Evolutionary conservation across 768 basidiomycete genomes (phyloP), one percentile per base, ranked within the genome.

Genomic region (Tricholoma bakamatsutake): DNA sequence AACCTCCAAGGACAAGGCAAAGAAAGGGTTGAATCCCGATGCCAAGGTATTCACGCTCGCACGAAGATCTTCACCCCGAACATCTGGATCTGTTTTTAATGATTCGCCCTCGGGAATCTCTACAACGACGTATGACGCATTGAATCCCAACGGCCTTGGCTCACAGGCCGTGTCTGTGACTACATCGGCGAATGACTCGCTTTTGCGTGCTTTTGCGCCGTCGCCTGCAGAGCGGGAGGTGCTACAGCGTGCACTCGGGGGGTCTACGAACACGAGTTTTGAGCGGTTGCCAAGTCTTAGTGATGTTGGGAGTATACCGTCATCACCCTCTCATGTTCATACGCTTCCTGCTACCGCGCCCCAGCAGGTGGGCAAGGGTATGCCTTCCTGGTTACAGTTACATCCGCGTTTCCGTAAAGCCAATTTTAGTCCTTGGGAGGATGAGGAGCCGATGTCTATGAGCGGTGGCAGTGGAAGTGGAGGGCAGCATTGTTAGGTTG

Each of bases 201-300:
- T 83, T 18, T 74, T 90, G 55, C 89, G 88, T 64, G 91, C 90
- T 15, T 94, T 94, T 68, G 90, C 89, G 34, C 91, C 90, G 31
- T 93, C 90, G 59, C 88, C 86, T 53, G 90, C 85, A 59, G 91
- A 94, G 76, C 88, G 91, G 42, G 87, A 91, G 70, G 90, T 80
- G 50, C 78, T 94, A 31, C 84, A 88, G 61, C 85, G 90, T 52
- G 88, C 81, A n/a, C 70, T 93, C 12, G 85, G 87, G 47, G 81
- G 85, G 13, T 85, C 85, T 56, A 78, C 83, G 47, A 90, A 89
- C 69, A 76, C 82, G 52, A 90, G 87, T 65, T 77, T 89, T 28
- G 89, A 91, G 69, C 81, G 85, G 34, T 76, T 91, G 54, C 87
- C 89, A 21, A 89, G 86, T 69, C 73, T 90, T 56, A 86, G 85